phyloP scores from a whole-genome alignment of 768 basidiomycete genomes.

The Suillus weaverae region DNA sequence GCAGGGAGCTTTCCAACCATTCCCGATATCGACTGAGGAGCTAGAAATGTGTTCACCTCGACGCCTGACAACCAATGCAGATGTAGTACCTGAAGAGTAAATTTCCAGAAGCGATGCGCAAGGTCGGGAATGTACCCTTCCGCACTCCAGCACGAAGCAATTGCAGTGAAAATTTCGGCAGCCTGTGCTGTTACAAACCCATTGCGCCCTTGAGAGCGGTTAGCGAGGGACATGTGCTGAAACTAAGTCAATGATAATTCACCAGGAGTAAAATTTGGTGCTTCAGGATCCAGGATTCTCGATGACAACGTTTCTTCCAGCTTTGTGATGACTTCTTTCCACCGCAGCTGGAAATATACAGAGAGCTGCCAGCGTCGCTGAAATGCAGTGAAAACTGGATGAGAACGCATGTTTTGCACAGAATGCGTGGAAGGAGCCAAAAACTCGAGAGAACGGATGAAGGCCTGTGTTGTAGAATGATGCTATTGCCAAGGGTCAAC shows the following conservation, averaged over 20 bases:
- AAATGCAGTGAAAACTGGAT: conserved; percentile 71
- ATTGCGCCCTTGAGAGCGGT: conserved; percentile 21
- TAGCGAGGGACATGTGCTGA: conserved; percentile 7
- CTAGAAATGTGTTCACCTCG: conserved; percentile 37
- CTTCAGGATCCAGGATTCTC: conserved; percentile 40
- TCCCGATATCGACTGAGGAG: conserved; percentile 76
- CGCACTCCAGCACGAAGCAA: conserved; percentile 82
- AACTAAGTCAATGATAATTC: conserved; percentile 8
- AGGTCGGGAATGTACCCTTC: conserved; percentile 85
- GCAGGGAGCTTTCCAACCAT: conserved; percentile 69
- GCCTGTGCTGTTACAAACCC: conserved; percentile 64
- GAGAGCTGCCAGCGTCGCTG: conserved; percentile 92
- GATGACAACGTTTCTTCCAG: conserved; percentile 67
- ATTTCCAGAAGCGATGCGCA: conserved; percentile 83
- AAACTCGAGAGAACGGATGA: conserved; percentile 79
- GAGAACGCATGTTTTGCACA: conserved; percentile 68
- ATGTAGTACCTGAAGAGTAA: conserved; percentile 76
- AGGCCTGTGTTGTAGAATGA: conserved; percentile 80
- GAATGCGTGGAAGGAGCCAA: conserved; percentile 75
- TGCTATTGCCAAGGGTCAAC: conserved; percentile 49
- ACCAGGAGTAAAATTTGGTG: conserved; percentile 41
- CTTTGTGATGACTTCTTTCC: conserved; percentile 86
- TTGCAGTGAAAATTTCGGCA: conserved; percentile 66
- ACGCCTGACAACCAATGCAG: conserved; percentile 1
- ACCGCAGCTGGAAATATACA: conserved; percentile 94